phyloP scores from a whole-genome alignment of 140 eudicot genomes.

The Eryngium alpinum region DNA sequence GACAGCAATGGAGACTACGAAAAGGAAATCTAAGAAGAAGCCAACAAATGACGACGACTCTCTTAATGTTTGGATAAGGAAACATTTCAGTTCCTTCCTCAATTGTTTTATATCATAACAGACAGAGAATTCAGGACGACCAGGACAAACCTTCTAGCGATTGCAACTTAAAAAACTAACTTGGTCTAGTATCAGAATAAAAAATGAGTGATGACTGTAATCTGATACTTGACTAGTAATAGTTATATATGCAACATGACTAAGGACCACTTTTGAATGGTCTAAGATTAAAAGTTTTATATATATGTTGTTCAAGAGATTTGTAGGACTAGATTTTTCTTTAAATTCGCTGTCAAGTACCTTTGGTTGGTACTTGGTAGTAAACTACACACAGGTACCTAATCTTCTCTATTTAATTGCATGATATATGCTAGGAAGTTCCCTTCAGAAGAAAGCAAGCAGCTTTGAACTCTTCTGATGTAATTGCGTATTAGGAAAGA shows the following conservation, averaged over 20 bases:
- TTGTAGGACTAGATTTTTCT: neutral
- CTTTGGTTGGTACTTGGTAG: neutral
- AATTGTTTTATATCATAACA: neutral
- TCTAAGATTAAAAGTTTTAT: neutral
- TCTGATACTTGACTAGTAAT: neutral
- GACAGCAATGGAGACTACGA: neutral
- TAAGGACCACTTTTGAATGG: neutral
- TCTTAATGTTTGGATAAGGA: slow-evolving; percentile 4
- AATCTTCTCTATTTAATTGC: neutral
- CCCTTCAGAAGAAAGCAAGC: neutral
- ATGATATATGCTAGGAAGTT: neutral
- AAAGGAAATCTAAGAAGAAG: neutral
- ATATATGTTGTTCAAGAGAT: too few species aligned
- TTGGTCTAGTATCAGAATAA: neutral
- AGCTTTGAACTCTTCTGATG: neutral
- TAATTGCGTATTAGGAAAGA: neutral
- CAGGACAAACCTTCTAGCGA: neutral
- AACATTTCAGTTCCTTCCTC: neutral
- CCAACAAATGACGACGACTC: neutral
- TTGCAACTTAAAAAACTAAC: neutral
- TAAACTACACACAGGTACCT: neutral
- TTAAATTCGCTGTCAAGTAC: neutral
- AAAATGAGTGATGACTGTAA: neutral
- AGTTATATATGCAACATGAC: neutral
- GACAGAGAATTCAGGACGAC: neutral